These are phyloP conservation scores for Trametes punicea DNA, from an alignment of 768 basidiomycete species.

Conservation along the genomic window DNA sequence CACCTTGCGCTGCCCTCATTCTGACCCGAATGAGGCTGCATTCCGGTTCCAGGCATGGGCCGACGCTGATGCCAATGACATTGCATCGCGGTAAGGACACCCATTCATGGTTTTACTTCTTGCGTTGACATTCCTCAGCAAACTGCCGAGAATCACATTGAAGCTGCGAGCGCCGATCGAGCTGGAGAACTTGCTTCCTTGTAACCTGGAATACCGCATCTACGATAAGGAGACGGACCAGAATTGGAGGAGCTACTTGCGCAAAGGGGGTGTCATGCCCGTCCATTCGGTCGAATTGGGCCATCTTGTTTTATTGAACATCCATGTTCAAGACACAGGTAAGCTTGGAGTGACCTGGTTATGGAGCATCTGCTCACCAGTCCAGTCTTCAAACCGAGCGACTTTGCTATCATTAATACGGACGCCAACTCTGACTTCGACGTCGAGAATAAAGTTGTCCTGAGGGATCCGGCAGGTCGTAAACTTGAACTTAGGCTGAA, in stretches of 20 bases:
- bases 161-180: constrained; percentile 91
- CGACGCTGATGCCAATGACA: constrained; percentile 64
- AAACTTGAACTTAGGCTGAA: constrained; percentile 83
- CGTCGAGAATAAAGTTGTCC: constrained; percentile 64
- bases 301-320: constrained; percentile 85
- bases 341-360: neutral
- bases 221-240: constrained; percentile 94
- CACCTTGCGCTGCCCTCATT: constrained; percentile 82
- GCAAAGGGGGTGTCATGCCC: constrained; percentile 93
- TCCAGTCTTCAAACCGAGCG: constrained; percentile 86
- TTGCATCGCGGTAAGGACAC: constrained; percentile 48
- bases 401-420: constrained; percentile 96
- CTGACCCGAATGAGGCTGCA: constrained; percentile 75
- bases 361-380: neutral
- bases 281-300: constrained; percentile 92
- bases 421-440: constrained; percentile 89
- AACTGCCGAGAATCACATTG: constrained; percentile 81
- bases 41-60: constrained; percentile 95
- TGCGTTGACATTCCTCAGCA: constrained; percentile 40
- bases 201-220: constrained; percentile 92
- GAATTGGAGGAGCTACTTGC: constrained; percentile 91
- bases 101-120: neutral
- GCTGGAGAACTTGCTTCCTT: constrained; percentile 92
- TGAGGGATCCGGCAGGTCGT: constrained; percentile 70
- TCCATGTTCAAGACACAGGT: constrained; percentile 92